Evolutionary conservation across 163 green algal genomes (phyloP), one percentile per base, ranked within the genome.

Genomic region (Smithsoniella earleae): DNA sequence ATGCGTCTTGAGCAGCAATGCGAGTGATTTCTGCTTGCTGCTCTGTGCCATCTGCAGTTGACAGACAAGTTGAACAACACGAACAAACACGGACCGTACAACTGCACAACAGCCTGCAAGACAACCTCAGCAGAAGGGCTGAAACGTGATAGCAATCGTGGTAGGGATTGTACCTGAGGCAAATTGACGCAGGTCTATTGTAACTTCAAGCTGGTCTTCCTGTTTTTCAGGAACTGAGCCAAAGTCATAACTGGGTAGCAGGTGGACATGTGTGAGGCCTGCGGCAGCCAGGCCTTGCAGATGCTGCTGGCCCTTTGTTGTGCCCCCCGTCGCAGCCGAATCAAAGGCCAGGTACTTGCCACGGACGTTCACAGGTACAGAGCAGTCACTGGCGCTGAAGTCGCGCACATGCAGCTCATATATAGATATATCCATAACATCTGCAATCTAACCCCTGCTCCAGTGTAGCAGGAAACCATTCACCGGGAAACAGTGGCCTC

Each of bases 371-470:
- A 78, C 34, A 30, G 83, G 82, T 36, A 93, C 85, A 5, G 55
- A 79, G 31, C 69, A 20, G 72, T 93, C 87, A 0, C 76, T 80
- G 0, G 82, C 77, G 62, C 83, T 89, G 86, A 96, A 96, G 77
- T 96, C 90, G 0, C 90, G 81, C 16, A 96, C 82, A 81, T 95
- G 89, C 40, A 96, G 83, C 83, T 97, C 91, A 78, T 96, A 95
- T 54, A 96, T 81, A 54, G 79, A 85, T 33, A 88, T 84, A 77
- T 97, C 91, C 0, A 81, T 90, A 76, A 34, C n/a, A 36, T 69
- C 58, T 69, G 58, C 81, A 88, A 27, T n/a, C n/a, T n/a, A n/a
- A n/a, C n/a, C n/a, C n/a, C 49, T 37, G 18, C 73, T 8, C 43
- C 88, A 45, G 27, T 82, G 73, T 0, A 85, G 79, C 28, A 88